Percentiles rank a stretch among this genome's conserved stretches.
Conservation (phyloP, 495 filamentous ascomycete genomes). For the Penicillium coprophilum region DNA sequence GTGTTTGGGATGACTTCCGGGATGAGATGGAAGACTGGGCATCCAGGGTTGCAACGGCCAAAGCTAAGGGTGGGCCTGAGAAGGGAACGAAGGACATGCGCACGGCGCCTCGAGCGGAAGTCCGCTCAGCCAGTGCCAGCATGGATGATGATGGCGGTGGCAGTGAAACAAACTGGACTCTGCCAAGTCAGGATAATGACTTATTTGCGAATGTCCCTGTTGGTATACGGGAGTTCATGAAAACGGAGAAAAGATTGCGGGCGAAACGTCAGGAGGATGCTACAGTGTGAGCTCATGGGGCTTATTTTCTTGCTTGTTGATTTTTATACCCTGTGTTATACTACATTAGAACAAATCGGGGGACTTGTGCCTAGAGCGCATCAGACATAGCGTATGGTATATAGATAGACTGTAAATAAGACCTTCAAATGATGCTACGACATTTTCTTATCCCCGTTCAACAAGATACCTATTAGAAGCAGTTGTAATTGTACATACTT, state of each 20-base stretch:
- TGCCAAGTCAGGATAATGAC: constrained; percentile 40
- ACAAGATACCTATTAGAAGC: neutral
- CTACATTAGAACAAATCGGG: neutral
- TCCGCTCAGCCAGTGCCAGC: constrained; percentile 46
- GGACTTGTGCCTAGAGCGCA: neutral
- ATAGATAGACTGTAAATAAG: constrained; percentile 31
- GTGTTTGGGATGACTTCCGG: constrained; percentile 89
- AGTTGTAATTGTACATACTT: neutral
- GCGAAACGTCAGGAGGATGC: constrained; percentile 58
- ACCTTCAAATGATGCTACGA: constrained; percentile 12
- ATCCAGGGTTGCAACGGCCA: constrained; percentile 55
- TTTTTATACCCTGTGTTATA: constrained; percentile 19
- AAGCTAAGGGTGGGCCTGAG: constrained; percentile 28
- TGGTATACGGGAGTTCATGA: constrained; percentile 96
- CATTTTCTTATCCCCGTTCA: neutral
- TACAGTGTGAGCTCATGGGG: constrained; percentile 15
- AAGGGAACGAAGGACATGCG: constrained; percentile 37
- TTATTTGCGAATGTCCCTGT: constrained; percentile 83
- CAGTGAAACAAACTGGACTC: constrained; percentile 65
- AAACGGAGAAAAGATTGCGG: constrained; percentile 88
- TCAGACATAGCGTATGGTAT: constrained; percentile 13
- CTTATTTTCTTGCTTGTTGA: neutral
- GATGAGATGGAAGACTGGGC: constrained; percentile 93
- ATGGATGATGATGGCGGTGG: constrained; percentile 85
- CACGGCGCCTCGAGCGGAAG: constrained; percentile 37